phyloP scores from a whole-genome alignment of 805 yeast species.

The Suhomyces kilbournensis region DNA sequence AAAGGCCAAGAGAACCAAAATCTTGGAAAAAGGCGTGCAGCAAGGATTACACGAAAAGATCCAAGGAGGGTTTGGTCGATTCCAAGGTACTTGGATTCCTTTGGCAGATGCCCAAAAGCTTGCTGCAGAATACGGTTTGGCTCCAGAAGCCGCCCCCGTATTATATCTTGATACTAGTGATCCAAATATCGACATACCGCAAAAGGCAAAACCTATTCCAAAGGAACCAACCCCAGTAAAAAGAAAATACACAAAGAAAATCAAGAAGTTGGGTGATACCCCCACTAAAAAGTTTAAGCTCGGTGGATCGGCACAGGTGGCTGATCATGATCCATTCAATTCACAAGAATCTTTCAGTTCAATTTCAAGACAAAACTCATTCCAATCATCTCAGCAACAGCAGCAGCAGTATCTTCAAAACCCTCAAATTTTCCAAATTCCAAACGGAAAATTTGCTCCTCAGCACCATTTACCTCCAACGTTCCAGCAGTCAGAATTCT shows the following conservation, averaged over 20 bases:
- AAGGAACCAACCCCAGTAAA: slow-evolving; percentile 43
- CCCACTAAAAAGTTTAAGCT: slow-evolving; percentile 44
- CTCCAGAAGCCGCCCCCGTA: slow-evolving; percentile 41
- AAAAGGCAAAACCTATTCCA: slow-evolving; percentile 30
- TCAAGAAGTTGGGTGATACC: slow-evolving; percentile 55
- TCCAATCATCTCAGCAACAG: slow-evolving; percentile 23
- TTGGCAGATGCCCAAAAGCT: slow-evolving; percentile 59
- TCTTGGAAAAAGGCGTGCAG: slow-evolving; percentile 91
- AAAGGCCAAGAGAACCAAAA: slow-evolving; percentile 89
- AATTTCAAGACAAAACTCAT: slow-evolving; percentile 11
- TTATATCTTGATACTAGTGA: slow-evolving; percentile 36
- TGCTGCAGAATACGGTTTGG: slow-evolving; percentile 39
- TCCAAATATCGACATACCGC: slow-evolving; percentile 34
- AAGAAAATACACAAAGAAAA: slow-evolving; percentile 46
- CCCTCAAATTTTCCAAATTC: slow-evolving; percentile 11
- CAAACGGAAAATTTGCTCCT: slow-evolving; percentile 1
- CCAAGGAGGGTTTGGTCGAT: slow-evolving; percentile 96
- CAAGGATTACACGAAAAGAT: slow-evolving; percentile 86
- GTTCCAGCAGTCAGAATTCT: slow-evolving; percentile 21
- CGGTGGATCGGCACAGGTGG: slow-evolving; percentile 10
- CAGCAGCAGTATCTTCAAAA: slow-evolving; percentile 66
- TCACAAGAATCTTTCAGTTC: slow-evolving; percentile 16
- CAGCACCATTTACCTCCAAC: slow-evolving; percentile 27
- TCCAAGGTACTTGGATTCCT: slow-evolving; percentile 98
- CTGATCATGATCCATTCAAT: slow-evolving; percentile 15